Percentiles rank a stretch among this genome's conserved stretches.
phyloP scores from a whole-genome alignment of 176 grass and related monocot species.

The Canna indica region DNA sequence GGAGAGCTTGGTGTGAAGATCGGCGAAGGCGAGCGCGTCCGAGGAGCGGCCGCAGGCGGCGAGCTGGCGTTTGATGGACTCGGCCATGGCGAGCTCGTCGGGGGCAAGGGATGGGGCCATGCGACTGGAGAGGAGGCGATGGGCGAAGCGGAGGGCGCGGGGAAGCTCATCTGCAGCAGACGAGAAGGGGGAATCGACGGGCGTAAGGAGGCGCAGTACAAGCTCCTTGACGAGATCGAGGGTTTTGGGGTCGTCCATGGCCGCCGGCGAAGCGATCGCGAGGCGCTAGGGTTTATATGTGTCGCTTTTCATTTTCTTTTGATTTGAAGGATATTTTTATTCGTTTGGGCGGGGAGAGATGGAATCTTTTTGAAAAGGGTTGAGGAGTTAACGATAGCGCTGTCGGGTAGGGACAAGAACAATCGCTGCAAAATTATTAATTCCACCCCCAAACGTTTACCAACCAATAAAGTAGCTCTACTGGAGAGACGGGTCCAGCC shows the following conservation, averaged over 20 bases:
- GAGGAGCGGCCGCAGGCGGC: constrained; percentile 50
- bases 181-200: constrained; percentile 8
- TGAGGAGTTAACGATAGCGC: neutral
- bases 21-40: constrained; percentile 70
- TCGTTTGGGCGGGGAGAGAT: constrained; percentile 14
- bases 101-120: constrained; percentile 50
- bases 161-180: constrained; percentile 19
- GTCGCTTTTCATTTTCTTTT: neutral
- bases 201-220: constrained; percentile 51
- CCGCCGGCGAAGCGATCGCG: neutral
- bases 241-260: constrained; percentile 73
- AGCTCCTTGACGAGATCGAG: constrained; percentile 87
- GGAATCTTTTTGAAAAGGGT: constrained; percentile 18
- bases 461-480: too few species aligned
- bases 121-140: constrained; percentile 75
- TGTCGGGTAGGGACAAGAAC: too few species aligned
- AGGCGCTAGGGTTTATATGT: constrained; percentile 48
- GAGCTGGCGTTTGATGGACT: constrained; percentile 82
- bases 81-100: constrained; percentile 76
- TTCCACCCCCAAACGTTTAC: too few species aligned
- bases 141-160: constrained; percentile 55
- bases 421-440: too few species aligned
- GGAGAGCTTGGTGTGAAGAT: constrained; percentile 85
- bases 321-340: neutral
- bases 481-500: too few species aligned